phyloP scores from a whole-genome alignment of 2,329 filamentous ascomycete species.

The Penicillium sp. region DNA sequence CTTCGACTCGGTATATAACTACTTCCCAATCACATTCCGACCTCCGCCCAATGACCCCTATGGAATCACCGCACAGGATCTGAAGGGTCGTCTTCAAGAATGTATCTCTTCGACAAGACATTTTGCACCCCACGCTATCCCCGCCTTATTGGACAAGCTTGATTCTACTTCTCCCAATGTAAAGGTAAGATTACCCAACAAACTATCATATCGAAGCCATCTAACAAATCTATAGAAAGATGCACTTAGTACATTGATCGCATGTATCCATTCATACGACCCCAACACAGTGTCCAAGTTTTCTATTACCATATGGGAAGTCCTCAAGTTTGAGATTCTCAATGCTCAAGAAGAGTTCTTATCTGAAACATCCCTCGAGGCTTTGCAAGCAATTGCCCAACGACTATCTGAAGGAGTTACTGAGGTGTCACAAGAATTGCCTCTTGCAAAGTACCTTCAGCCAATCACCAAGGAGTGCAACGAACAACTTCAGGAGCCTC shows the following conservation, averaged over 20 bases:
- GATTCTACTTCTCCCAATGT: constrained; percentile 68
- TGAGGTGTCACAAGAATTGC: constrained; percentile 41
- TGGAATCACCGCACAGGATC: constrained; percentile 65
- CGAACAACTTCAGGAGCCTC: constrained; percentile 65
- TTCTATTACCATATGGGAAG: constrained; percentile 65
- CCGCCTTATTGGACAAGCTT: constrained; percentile 66
- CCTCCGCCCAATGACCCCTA: constrained; percentile 68
- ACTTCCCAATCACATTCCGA: constrained; percentile 69
- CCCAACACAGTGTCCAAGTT: constrained; percentile 59
- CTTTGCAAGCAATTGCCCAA: constrained; percentile 54
- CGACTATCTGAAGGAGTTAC: constrained; percentile 51
- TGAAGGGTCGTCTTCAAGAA: constrained; percentile 62
- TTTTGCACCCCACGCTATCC: constrained; percentile 66
- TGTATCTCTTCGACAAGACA: constrained; percentile 62
- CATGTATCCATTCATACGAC: constrained; percentile 60
- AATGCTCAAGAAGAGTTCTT: constrained; percentile 66
- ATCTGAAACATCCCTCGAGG: constrained; percentile 57
- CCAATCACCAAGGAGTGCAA: constrained; percentile 66
- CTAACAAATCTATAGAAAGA: constrained; percentile 51
- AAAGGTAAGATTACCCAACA: constrained; percentile 48
- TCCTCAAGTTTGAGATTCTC: constrained; percentile 67
- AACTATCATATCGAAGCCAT: neutral
- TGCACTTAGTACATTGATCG: constrained; percentile 61
- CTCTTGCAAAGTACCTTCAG: constrained; percentile 54
- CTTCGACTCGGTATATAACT: constrained; percentile 69